Evolutionary conservation across 352 stramenopile species (phyloP).

Genomic region (Aphanomyces euteiches): DNA sequence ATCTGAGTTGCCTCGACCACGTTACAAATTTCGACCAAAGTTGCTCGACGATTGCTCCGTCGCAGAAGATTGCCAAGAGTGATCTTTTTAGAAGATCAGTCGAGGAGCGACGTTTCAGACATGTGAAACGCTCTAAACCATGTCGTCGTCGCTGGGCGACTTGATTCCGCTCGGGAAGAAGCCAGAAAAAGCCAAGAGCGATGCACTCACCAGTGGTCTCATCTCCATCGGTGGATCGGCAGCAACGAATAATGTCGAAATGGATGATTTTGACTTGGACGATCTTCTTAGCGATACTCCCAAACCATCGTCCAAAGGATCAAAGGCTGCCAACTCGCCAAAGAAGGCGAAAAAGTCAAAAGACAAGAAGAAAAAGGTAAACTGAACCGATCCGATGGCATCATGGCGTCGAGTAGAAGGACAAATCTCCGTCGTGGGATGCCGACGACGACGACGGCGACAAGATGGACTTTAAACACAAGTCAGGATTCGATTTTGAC

Average conservation of each 20-base stretch:
- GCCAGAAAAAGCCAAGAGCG: constrained; percentile 22
- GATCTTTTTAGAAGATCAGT: too few species aligned
- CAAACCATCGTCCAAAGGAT: constrained; percentile 3
- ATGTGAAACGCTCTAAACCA: background rate
- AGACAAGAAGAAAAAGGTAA: constrained; percentile 31
- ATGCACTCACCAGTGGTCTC: constrained; percentile 24
- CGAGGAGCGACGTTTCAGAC: too few species aligned
- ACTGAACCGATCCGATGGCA: background rate
- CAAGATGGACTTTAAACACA: background rate
- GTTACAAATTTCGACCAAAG: too few species aligned
- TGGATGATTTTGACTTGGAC: constrained; percentile 29
- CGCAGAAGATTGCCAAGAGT: too few species aligned
- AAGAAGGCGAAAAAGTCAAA: constrained; percentile 17
- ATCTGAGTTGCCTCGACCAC: too few species aligned
- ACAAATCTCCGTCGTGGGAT: background rate
- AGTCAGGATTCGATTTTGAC: background rate
- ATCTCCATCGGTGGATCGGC: constrained; percentile 22
- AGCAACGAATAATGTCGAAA: background rate
- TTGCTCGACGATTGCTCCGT: too few species aligned
- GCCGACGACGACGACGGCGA: too few species aligned
- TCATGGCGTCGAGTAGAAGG: constrained; percentile 5
- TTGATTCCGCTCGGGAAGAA: constrained; percentile 30
- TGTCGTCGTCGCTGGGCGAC: constrained; percentile 18
- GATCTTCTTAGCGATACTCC: constrained; percentile 24
- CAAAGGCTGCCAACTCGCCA: background rate